Conservation (phyloP, 1,284 basidiomycete genomes). For the Leccinum fuscescens region DNA sequence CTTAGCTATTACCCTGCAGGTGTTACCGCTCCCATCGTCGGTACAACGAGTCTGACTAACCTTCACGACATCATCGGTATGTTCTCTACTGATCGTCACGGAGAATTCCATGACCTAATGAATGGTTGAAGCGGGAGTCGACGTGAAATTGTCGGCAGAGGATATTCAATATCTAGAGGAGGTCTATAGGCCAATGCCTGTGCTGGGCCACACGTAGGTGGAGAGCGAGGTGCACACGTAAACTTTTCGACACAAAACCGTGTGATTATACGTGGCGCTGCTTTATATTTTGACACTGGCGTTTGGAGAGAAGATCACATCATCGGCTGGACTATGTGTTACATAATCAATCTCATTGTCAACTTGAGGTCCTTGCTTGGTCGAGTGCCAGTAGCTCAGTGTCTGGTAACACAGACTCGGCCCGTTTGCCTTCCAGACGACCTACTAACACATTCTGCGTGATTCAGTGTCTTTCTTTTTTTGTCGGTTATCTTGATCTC, state of each 20-base stretch:
- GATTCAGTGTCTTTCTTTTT: not conserved
- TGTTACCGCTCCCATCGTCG: constrained; percentile 48
- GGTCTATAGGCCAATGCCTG: constrained; percentile 40
- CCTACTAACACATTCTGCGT: not conserved
- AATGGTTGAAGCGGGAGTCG: constrained; percentile 27
- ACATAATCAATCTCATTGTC: not conserved
- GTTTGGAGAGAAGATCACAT: too few species aligned
- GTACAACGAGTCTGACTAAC: constrained; percentile 47
- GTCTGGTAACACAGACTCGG: constrained; percentile 2
- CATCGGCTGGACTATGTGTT: not conserved
- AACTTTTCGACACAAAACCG: not conserved
- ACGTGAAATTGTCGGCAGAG: constrained; percentile 44
- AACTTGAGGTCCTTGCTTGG: not conserved
- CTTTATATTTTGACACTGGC: not conserved
- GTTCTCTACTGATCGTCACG: constrained; percentile 6
- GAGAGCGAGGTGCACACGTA: not conserved
- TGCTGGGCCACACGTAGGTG: constrained; percentile 34
- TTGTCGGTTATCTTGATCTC: not conserved
- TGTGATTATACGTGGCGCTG: not conserved
- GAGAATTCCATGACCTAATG: constrained; percentile 2
- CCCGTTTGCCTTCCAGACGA: constrained; percentile 1
- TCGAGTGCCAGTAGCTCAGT: not conserved
- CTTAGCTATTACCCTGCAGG: constrained; percentile 13
- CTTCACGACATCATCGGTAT: constrained; percentile 43
- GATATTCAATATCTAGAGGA: constrained; percentile 47